phyloP scores from a whole-genome alignment of 1,284 basidiomycete genomes.

The Schizophyllum commune region DNA sequence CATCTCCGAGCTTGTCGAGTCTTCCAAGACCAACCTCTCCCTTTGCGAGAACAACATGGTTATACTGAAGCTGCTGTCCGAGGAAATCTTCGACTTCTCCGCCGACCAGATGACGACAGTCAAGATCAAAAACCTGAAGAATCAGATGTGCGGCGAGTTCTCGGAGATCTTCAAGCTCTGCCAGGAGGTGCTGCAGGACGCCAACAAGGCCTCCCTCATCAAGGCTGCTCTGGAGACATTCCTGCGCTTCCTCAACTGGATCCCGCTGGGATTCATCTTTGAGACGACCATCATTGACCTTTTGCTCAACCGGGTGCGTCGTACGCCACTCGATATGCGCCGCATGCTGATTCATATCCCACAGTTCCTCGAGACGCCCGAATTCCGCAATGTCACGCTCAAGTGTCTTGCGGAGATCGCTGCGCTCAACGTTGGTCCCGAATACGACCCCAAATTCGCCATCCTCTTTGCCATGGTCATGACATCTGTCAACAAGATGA shows the following conservation, averaged over 20 bases:
- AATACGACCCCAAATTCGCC: conserved; percentile 98
- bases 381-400: conserved; percentile 96
- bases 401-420: conserved; percentile 99
- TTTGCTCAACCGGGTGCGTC: conserved; percentile 77
- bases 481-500: conserved; percentile 95
- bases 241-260: conserved; percentile 98
- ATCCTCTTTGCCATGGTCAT: conserved; percentile 98
- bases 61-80: conserved; percentile 94
- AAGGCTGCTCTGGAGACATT: conserved; percentile 95
- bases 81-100: conserved; percentile 99
- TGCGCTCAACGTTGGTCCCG: conserved; percentile 89
- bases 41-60: conserved; percentile 99
- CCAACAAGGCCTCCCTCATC: conserved; percentile 95
- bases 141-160: conserved; percentile 96
- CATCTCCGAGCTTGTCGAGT: conserved; percentile 96
- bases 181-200: conserved; percentile 94
- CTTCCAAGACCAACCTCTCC: conserved; percentile 92
- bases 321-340: conserved; percentile 4
- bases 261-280: conserved; percentile 98
- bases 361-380: conserved; percentile 93
- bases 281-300: conserved; percentile 98
- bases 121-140: conserved; percentile 97
- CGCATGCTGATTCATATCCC: conserved; percentile 7
- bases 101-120: conserved; percentile 98
- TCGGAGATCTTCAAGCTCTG: conserved; percentile 95